Percentiles rank a stretch among this genome's conserved stretches.
Conservation (phyloP, 192 early-diverging fungal genomes). For the Coemansia sp. region DNA sequence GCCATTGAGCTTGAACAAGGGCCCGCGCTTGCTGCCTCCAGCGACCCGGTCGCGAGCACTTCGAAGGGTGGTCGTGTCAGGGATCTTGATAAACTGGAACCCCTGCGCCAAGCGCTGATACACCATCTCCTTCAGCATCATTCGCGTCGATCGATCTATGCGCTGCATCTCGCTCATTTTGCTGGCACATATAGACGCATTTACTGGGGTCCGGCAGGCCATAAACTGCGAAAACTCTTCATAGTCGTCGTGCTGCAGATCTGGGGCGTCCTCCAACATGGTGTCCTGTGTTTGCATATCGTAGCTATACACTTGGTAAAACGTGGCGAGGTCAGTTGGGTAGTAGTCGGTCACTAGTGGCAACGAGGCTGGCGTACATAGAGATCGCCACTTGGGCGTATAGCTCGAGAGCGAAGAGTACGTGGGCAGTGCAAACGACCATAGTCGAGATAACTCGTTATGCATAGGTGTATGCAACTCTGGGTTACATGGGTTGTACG, state of each 20-base stretch:
- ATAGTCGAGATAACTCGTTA: slow-evolving; percentile 73
- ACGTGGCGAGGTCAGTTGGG: slow-evolving; percentile 61
- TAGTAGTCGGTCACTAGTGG: slow-evolving; percentile 91
- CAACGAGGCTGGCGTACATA: slow-evolving; percentile 90
- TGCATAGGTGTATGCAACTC: slow-evolving; percentile 56
- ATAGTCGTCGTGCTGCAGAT: slow-evolving; percentile 24
- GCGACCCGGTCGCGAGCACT: neutral
- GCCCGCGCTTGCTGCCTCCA: neutral
- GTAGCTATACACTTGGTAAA: slow-evolving; percentile 73
- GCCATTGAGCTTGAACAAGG: slow-evolving; percentile 13
- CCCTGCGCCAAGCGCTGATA: slow-evolving; percentile 90
- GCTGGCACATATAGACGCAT: neutral
- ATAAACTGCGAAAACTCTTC: slow-evolving; percentile 45
- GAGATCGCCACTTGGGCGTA: slow-evolving; percentile 83
- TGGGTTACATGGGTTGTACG: slow-evolving; percentile 79
- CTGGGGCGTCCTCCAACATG: slow-evolving; percentile 13
- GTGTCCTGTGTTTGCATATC: slow-evolving; percentile 41
- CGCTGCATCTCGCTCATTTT: slow-evolving; percentile 12
- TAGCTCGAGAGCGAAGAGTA: slow-evolving; percentile 58
- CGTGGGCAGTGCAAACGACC: slow-evolving; percentile 87
- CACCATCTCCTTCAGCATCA: slow-evolving; percentile 81
- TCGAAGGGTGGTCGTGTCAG: neutral
- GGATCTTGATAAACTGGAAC: slow-evolving; percentile 79
- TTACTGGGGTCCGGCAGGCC: slow-evolving; percentile 10
- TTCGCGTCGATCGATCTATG: slow-evolving; percentile 48